Evolutionary conservation across 495 filamentous ascomycete species (phyloP), one percentile per base, ranked within the genome.

Genomic region (Daldinia vernicosa): DNA sequence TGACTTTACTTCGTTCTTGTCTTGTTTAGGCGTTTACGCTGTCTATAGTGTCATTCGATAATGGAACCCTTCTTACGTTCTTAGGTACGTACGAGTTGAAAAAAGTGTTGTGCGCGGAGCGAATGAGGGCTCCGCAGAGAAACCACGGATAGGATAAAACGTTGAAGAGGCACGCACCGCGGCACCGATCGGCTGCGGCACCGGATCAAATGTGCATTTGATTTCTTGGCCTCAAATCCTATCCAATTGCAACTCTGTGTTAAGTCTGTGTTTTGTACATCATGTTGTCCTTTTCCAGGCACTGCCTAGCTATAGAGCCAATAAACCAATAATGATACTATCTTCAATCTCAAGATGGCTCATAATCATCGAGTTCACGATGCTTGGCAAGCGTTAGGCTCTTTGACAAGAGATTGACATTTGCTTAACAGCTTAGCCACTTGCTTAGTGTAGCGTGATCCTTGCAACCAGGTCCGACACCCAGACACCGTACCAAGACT

Each of bases 401-500:
- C 45, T 63, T 52, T 45, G 52, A 4, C 27, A 30, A 30, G 50
- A 53, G 50, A 30, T 47, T 47, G 19, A 9, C 8, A 24, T 0
- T 47, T 47, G 43, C 43, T 47, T 47, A n/a, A n/a, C n/a, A n/a
- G n/a, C n/a, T n/a, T n/a, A n/a, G n/a, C n/a, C n/a, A n/a, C n/a
- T n/a, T n/a, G n/a, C n/a, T n/a, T n/a, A n/a, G n/a, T n/a, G n/a
- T n/a, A 35, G 39, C n/a, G 33, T 12, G 37, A 32, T 30, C 60
- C 63, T 28, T 67, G 69, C 39, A 45, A 45, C 45, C 62, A 53
- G 51, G 40, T 19, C 60, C 52, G 54, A 45, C 27, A 37, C 59
- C 15, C 60, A 43, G 54, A 45, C 27, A 37, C 59, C 15, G 26
- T 39, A 56, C 53, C 53, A 35, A 56, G n/a, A 19, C 53, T 17